A percentile compares a stretch with the other conserved stretches of the same genome.
phyloP scores from a whole-genome alignment of 768 basidiomycete species.

The Phanerodontia chrysosporium region DNA sequence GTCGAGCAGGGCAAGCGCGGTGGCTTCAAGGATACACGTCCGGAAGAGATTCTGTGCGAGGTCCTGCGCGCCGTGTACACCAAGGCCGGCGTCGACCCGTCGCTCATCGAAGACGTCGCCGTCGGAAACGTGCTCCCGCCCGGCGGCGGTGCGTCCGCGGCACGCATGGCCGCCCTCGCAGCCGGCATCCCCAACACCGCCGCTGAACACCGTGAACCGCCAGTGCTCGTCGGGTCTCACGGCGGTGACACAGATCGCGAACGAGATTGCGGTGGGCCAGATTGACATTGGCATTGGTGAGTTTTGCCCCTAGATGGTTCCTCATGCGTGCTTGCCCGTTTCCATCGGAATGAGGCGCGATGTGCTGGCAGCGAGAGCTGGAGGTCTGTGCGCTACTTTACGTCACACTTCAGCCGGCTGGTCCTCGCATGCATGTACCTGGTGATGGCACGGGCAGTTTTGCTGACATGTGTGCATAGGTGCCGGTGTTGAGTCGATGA shows the following conservation, averaged over 20 bases:
- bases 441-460: neutral
- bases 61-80: conserved; percentile 73
- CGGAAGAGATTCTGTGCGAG: conserved; percentile 76
- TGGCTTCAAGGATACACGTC: conserved; percentile 86
- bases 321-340: too few species aligned
- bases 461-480: conserved; percentile 33
- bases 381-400: too few species aligned
- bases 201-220: conserved; percentile 82
- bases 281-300: conserved; percentile 87
- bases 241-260: conserved; percentile 78
- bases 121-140: conserved; percentile 90
- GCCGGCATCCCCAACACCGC: conserved; percentile 70
- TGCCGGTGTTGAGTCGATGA: conserved; percentile 91
- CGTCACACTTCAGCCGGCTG: too few species aligned
- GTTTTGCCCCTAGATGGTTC: conserved; percentile 24
- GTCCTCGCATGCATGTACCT: neutral
- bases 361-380: too few species aligned
- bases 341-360: too few species aligned
- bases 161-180: conserved; percentile 83
- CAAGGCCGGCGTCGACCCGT: conserved; percentile 67
- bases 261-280: conserved; percentile 71
- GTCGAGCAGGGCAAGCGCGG: conserved; percentile 67
- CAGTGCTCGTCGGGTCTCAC: conserved; percentile 89
- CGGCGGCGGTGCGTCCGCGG: conserved; percentile 74
- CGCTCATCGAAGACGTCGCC: conserved; percentile 76